phyloP scores from a whole-genome alignment of 768 basidiomycete species.

The Lyophyllum atratum region DNA sequence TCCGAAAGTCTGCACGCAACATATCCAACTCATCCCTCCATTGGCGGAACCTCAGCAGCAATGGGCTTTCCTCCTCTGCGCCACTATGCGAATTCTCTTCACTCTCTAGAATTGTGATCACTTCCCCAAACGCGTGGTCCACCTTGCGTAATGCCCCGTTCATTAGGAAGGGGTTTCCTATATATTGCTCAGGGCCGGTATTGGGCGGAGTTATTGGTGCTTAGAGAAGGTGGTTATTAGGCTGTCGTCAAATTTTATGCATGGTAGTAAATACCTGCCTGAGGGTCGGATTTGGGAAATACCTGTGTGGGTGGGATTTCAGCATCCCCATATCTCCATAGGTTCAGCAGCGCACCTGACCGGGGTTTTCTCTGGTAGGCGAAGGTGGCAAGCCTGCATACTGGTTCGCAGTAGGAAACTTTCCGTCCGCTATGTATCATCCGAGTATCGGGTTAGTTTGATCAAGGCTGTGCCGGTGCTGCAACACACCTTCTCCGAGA shows the following conservation, averaged over 20 bases:
- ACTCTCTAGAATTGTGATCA: conserved; percentile 44
- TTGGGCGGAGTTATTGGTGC: conserved; percentile 22
- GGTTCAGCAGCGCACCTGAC: conserved; percentile 29
- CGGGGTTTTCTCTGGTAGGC: conserved; percentile 48
- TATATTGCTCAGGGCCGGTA: conserved; percentile 26
- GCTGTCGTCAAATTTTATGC: background rate
- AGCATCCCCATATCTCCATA: background rate
- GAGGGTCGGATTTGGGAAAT: conserved; percentile 46
- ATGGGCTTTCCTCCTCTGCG: conserved; percentile 31
- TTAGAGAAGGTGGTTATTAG: conserved; percentile 5
- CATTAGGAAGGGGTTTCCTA: conserved; percentile 52
- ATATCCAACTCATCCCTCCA: conserved; percentile 44
- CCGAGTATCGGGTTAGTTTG: background rate
- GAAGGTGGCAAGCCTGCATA: conserved; percentile 41
- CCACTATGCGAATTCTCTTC: conserved; percentile 40
- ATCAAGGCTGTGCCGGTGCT: background rate
- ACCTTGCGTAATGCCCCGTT: conserved; percentile 42
- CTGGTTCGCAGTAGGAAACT: conserved; percentile 38
- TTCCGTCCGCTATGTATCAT: conserved; percentile 32
- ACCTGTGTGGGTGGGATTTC: conserved; percentile 31
- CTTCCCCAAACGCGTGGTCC: conserved; percentile 42
- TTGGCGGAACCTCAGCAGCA: conserved; percentile 39
- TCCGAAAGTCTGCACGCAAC: conserved; percentile 27
- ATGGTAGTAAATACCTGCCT: conserved; percentile 27
- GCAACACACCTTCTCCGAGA: conserved; percentile 27